A percentile compares a stretch with the other conserved stretches of the same genome.
These are phyloP conservation scores for Alternaria consortialis DNA, from an alignment of 2,329 filamentous ascomycete genomes.

Conservation along the genomic window DNA sequence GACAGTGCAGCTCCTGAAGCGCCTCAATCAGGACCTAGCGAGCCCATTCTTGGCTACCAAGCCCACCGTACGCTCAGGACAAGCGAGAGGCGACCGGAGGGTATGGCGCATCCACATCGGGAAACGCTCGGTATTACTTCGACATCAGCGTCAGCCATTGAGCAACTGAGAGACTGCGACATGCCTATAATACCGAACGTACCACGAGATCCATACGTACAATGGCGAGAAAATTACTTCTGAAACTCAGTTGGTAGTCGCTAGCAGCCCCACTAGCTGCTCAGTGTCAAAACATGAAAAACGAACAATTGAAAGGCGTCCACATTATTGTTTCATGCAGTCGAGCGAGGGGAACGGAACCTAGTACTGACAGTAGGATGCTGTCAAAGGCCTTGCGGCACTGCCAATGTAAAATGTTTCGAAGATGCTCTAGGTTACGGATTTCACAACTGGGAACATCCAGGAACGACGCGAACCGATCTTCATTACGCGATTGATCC, in stretches of 20 bases:
- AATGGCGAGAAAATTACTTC: slow-evolving; percentile 13
- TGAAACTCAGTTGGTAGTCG: neutral
- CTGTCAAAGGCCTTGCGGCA: neutral
- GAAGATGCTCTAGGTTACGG: neutral
- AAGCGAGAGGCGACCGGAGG: neutral
- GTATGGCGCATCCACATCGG: neutral
- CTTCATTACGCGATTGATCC: neutral
- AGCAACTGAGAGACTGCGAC: slow-evolving; percentile 7
- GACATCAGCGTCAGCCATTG: neutral
- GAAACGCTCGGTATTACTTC: neutral
- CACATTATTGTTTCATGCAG: neutral
- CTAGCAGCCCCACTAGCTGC: neutral
- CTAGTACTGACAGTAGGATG: neutral
- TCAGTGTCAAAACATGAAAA: neutral
- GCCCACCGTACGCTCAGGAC: neutral
- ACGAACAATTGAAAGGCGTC: neutral
- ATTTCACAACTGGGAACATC: neutral
- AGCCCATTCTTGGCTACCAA: neutral
- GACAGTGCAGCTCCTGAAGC: slow-evolving; percentile 11
- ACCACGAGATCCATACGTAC: neutral
- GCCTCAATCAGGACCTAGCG: neutral
- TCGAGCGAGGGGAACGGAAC: neutral
- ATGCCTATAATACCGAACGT: slow-evolving; percentile 4
- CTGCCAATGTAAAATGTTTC: neutral
- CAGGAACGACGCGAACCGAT: neutral